Evolutionary conservation across 768 basidiomycete species (phyloP), one percentile per base, ranked within the genome.

Genomic region (Mycena polygramma): DNA sequence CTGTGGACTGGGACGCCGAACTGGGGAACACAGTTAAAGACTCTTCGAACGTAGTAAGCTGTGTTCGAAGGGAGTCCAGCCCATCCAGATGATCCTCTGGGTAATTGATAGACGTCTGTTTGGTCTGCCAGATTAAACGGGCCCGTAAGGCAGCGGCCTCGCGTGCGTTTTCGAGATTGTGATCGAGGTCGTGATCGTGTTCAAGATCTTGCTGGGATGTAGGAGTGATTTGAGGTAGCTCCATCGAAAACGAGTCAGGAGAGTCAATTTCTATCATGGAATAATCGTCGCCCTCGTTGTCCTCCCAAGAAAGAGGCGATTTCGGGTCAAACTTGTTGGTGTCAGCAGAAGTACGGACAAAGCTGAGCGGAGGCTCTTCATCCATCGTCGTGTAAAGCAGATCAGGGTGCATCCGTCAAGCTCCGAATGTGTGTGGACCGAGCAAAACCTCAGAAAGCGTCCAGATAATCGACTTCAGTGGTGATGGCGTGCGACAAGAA

Each of bases 291-390:
- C 9, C 8, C 20, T 19, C 48, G 48, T 26, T 15, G 20, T 22
- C 49, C 17, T 8, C 35, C 9, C 7, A 7, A 17, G 7, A 20
- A 36, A 35, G 15, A 54, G 17, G 20, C 7, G 53, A 36, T 15
- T 8, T 6, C 17, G 17, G 11, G 10, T 36, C 53, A 30, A 17
- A 36, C 30, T 45, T 22, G 41, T 30, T 7, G 22, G 19, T 14
- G 26, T 20, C 15, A 1, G 57, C 41, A 30, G 43, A 19, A 10
- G 57, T 30, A 19, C 57, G 57, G 10, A 58, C 8, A 45, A 58
- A 58, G 57, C 57, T 58, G 7, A 58, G 22, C 15, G 57, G 57
- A 0, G 57, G 41, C 15, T 58, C 57, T 26, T 58, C 57, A 11
- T 45, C 57, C 14, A 58, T 58, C 4, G 37, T n/a, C 20, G 3